Base-by-base conservation (phyloP, 2,329 filamentous ascomycete genomes). In the Penicillium vulpinum region DNA sequence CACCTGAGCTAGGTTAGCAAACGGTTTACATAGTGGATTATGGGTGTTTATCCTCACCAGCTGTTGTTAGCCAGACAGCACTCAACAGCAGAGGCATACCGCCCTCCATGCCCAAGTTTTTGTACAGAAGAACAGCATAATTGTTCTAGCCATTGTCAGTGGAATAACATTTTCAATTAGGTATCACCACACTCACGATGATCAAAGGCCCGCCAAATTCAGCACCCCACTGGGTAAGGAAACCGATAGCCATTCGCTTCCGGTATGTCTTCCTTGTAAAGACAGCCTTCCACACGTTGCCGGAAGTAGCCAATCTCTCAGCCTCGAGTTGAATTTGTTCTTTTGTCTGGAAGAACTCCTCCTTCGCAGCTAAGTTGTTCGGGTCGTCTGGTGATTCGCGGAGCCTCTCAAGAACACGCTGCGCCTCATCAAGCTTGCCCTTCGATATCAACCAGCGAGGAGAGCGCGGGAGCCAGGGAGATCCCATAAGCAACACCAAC, bases 141-240 rank as follows among this genome's bases (percentile, higher is more conserved):
- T 77, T 77, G 46, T 81, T 81, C 78, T 80, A 21, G 9, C 9
- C 2, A 21, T 16, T 22, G 31, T 64, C 46, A 61, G 57, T 8
- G 10, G 10, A 5, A 21, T 22, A 10, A 2, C 22, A 11, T 4
- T 43, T 21, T 16, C 2, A 47, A 10, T 16, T 4, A 46, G 21
- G 40, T 36, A 21, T 16, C n/a, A 7, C 5, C 15, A n/a, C 40
- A 74, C 78, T 66, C 54, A 80, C 78, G 53, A 82, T 82, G 16
- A 83, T 78, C 0, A 83, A 70, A 11, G 79, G 78, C 0, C 80
- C 80, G n/a, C 75, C 78, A 62, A 82, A 82, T 51, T 82, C 79
- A 2, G 80, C 79, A 22, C 80, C 80, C 78, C 79, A 83, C 60
- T 82, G 80, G 0, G 79, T 82, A 35, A 82, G 67, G 58, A 82